phyloP scores from a whole-genome alignment of 140 eudicot genomes.

The Senecio squalidus region DNA sequence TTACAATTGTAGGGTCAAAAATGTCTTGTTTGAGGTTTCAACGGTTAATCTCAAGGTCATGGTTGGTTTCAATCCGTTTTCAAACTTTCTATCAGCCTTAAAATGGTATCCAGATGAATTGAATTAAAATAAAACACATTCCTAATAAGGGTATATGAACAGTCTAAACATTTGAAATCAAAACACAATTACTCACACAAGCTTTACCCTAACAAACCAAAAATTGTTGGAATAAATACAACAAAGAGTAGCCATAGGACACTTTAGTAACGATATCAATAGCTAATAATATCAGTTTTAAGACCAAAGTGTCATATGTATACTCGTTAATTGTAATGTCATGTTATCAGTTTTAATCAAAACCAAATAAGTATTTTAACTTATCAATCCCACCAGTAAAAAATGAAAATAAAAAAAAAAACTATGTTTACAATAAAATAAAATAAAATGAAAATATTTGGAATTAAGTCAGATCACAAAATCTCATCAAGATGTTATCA shows the following conservation, averaged over 20 bases:
- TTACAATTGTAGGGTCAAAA: too few species aligned
- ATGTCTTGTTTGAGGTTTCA: too few species aligned
- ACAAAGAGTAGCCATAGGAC: not conserved
- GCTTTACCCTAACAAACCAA: too few species aligned
- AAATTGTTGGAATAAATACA: too few species aligned
- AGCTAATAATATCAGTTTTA: not conserved
- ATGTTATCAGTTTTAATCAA: not conserved
- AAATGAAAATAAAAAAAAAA: not conserved
- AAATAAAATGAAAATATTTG: not conserved
- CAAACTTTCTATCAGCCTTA: too few species aligned
- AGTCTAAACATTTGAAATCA: too few species aligned
- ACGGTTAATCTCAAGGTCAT: too few species aligned
- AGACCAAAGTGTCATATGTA: not conserved
- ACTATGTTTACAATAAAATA: not conserved
- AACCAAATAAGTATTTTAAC: not conserved
- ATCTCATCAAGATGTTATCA: conserved; percentile 31
- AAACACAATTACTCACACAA: too few species aligned
- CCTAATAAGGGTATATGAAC: too few species aligned
- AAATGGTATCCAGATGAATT: too few species aligned
- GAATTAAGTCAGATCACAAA: conserved; percentile 10
- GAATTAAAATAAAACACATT: too few species aligned
- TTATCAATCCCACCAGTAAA: not conserved
- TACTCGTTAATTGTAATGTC: not conserved
- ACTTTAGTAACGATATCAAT: not conserved
- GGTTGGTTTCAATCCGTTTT: too few species aligned